Evolutionary conservation across 179 eudicot genomes (phyloP).

Genomic region (Silene coronaria): DNA sequence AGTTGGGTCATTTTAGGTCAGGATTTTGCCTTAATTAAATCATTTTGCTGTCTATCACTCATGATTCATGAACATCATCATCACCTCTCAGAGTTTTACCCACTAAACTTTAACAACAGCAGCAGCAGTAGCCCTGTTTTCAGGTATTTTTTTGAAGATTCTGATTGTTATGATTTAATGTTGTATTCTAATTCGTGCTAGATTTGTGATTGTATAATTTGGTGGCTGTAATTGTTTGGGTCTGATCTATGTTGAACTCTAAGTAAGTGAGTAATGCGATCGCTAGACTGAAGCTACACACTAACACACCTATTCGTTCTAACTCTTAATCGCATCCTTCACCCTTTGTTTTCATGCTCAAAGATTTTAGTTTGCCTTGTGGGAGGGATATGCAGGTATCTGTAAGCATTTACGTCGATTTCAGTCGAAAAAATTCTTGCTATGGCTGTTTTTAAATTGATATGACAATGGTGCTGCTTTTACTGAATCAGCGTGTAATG

Average conservation of each 20-base stretch:
- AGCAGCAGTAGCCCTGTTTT: constrained; percentile 1
- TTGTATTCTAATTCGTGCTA: not conserved
- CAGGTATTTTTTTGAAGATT: constrained; percentile 8
- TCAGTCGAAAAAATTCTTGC: not conserved
- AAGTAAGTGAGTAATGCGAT: not conserved
- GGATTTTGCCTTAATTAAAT: too few species aligned
- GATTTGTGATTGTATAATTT: not conserved
- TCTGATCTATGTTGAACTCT: not conserved
- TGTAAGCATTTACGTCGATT: not conserved
- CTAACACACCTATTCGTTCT: not conserved
- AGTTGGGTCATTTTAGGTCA: too few species aligned
- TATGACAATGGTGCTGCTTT: not conserved
- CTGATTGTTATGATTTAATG: not conserved
- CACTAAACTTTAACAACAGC: too few species aligned
- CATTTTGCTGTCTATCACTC: too few species aligned
- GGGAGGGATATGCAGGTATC: not conserved
- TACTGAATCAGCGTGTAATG: not conserved
- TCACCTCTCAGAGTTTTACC: too few species aligned
- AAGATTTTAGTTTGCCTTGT: not conserved
- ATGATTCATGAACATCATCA: too few species aligned
- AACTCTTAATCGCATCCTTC: not conserved
- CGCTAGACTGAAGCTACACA: not conserved
- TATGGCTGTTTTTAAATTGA: not conserved
- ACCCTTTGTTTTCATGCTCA: not conserved
- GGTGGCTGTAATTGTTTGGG: not conserved